phyloP scores from a whole-genome alignment of 176 grass and related monocot genomes.

The Hyparrhenia diplandra region DNA sequence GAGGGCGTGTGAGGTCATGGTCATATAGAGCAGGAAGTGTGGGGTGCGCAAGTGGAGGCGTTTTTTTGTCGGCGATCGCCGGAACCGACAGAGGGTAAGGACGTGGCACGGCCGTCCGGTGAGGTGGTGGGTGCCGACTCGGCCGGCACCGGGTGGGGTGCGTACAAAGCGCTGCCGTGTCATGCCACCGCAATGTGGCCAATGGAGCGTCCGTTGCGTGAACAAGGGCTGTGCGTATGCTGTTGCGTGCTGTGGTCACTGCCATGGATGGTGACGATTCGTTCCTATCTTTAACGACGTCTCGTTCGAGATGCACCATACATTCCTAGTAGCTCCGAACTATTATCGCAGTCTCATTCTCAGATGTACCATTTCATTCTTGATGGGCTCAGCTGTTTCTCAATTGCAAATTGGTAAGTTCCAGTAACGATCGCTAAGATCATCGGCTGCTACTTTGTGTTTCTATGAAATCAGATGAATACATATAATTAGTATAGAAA shows the following conservation, averaged over 20 bases:
- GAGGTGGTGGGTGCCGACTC: background rate
- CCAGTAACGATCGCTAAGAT: background rate
- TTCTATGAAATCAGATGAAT: background rate
- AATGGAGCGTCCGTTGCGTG: background rate
- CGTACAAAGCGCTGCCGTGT: constrained; percentile 10
- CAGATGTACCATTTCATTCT: background rate
- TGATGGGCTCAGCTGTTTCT: background rate
- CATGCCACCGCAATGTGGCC: background rate
- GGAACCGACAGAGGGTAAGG: constrained; percentile 2
- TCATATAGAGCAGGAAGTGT: background rate
- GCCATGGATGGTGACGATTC: background rate
- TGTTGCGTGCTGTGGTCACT: background rate
- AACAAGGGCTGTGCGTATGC: background rate
- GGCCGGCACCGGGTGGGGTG: constrained; percentile 10
- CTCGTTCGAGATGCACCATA: background rate
- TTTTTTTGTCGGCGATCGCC: background rate
- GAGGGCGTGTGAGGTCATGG: background rate
- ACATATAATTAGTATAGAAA: background rate
- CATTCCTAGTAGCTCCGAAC: background rate
- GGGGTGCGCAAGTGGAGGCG: background rate
- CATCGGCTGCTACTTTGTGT: background rate
- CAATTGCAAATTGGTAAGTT: background rate
- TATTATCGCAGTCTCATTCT: background rate
- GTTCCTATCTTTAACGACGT: background rate
- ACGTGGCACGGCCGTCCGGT: background rate